Conservation (phyloP, 768 basidiomycete species). For the Mycena leptocephala region DNA sequence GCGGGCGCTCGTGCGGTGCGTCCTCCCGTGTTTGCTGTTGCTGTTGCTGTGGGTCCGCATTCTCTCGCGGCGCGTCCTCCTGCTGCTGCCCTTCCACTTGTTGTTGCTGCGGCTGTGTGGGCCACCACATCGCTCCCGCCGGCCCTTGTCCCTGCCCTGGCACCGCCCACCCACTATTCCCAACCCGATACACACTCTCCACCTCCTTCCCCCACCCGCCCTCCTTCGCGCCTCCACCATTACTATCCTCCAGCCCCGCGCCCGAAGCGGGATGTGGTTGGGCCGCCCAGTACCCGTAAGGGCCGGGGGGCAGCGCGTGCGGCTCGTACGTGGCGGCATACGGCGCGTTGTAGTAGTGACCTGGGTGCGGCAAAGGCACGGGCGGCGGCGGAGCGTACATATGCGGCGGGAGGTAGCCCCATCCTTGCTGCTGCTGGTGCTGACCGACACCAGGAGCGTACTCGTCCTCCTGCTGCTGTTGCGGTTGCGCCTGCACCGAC, state of each 20-base stretch:
- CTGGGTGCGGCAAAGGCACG: background rate
- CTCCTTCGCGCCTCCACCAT: background rate
- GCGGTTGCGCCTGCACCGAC: background rate
- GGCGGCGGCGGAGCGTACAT: conserved; percentile 7
- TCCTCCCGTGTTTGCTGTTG: background rate
- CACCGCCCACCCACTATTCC: background rate
- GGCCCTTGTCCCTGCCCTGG: background rate
- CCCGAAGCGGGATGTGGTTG: background rate
- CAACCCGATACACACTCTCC: background rate
- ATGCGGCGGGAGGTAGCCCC: background rate
- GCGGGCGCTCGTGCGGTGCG: conserved; percentile 15
- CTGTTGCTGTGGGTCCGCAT: background rate
- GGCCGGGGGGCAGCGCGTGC: background rate
- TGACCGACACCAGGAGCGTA: background rate
- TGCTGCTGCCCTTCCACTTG: background rate
- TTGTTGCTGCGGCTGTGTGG: background rate
- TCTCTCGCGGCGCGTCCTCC: background rate
- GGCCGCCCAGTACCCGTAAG: background rate
- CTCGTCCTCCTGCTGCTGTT: background rate
- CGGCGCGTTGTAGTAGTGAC: background rate
- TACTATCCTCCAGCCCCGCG: background rate
- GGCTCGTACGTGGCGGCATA: background rate
- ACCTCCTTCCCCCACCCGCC: background rate
- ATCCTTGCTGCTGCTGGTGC: background rate
- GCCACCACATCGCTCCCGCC: conserved; percentile 10